Base-by-base conservation (phyloP, 345 rosid genomes). In the Erodium maritimum region DNA sequence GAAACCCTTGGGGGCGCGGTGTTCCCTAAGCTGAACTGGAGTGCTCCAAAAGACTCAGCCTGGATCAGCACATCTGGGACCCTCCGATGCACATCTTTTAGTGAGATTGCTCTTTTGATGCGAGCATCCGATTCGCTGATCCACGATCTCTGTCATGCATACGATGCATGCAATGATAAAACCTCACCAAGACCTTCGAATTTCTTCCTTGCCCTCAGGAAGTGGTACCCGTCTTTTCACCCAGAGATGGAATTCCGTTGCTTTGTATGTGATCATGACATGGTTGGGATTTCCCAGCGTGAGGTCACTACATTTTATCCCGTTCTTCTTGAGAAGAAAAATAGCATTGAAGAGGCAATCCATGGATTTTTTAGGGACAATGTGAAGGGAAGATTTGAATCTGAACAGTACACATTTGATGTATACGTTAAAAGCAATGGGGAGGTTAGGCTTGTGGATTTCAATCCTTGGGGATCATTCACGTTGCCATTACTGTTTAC, bases 221-320 rank as follows among this genome's bases (percentile, higher is more conserved):
- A 83, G 71, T 87, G 91, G 97, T 84, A 83, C 54, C 83, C 85
- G 0, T 64, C 70, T 3, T 71, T 87, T 2, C 73, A 53, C 57
- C 89, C 89, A 0, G 91, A 82, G 59, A 82, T 83, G 91, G 95
- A 90, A 53, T 90, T 85, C 63, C 82, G 96, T 22, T 91, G 96
- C 67, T 85, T 88, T 25, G 84, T 86, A 5, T 59, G 61, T 56
- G 71, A 65, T 8, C 74, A 67, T 6, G 70, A 59, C 59, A 87
- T 90, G 5, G 80, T 90, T 5, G 94, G 88, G 19, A 73, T 85
- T 50, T 78, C 87, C 13, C 58, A 57, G 71, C 46, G 71, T 56
- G 46, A 67, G 62, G 85, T 79, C 20, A 90, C 94, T 0, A 87
- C 89, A 7, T 90, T 75, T 67, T 87, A 87, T 62, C 91, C 94